A percentile compares a stretch with the other conserved stretches of the same genome.
Conservation (phyloP, 2,329 filamentous ascomycete genomes). For the Sclerotinia subarctica region DNA sequence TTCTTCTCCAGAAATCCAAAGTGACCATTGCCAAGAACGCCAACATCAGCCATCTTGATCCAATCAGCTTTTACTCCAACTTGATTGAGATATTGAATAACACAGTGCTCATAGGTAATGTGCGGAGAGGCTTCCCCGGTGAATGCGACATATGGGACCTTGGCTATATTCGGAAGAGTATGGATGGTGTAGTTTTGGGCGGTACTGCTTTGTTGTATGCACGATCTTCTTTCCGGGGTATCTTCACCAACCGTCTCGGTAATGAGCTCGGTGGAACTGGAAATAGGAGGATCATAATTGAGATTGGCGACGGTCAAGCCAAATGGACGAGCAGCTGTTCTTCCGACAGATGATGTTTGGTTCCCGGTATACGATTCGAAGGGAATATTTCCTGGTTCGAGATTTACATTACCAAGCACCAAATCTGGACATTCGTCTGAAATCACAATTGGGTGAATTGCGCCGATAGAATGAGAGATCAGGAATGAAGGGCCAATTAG, state of each 20-base stretch:
- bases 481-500: conserved; percentile 37
- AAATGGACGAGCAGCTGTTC: conserved; percentile 26
- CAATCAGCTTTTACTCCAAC: conserved; percentile 29
- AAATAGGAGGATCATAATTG: conserved; percentile 29
- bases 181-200: conserved; percentile 14
- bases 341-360: conserved; percentile 24
- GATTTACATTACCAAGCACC: conserved; percentile 34
- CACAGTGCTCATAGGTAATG: conserved; percentile 39
- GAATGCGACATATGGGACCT: conserved; percentile 37
- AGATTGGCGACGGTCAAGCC: conserved; percentile 29
- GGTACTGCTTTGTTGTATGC: conserved; percentile 21
- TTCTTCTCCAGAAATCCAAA: conserved; percentile 32
- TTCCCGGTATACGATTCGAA: conserved; percentile 29
- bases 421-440: conserved; percentile 36
- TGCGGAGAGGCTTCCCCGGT: conserved; percentile 38
- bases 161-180: conserved; percentile 31
- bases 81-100: conserved; percentile 31
- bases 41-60: conserved; percentile 28
- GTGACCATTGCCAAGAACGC: conserved; percentile 29
- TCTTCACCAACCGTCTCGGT: conserved; percentile 28
- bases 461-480: conserved; percentile 38
- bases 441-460: conserved; percentile 29
- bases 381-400: conserved; percentile 36
- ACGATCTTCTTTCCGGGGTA: conserved; percentile 29
- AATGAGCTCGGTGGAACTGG: conserved; percentile 25